Evolutionary conservation across 139 green algal species (phyloP), one percentile per base, ranked within the genome.

Genomic region (Desmodesmus armatus): DNA sequence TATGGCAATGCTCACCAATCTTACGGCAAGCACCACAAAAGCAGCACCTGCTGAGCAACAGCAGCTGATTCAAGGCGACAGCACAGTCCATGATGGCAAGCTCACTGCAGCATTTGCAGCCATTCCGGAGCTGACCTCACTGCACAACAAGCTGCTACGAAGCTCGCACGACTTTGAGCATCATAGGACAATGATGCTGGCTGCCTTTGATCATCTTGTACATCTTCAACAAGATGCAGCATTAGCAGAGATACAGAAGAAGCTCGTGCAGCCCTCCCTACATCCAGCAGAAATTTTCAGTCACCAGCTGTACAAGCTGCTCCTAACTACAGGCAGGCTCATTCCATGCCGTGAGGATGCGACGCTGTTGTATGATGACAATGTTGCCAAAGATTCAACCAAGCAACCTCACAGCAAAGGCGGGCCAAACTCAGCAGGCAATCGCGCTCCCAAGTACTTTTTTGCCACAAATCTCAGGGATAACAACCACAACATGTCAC

Each of bases 391-490:
- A n/a, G n/a, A n/a, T n/a, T n/a, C n/a, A n/a, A n/a, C n/a, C n/a
- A n/a, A n/a, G n/a, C n/a, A n/a, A 25, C 15, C 7, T 35, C 29
- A 35, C 66, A 13, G 2, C 27, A 19, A 31, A n/a, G 35, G 35
- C 33, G 33, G 6, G 66, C 66, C 27, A 43, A 35, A 21, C 29
- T 13, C 66, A 74, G 66, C 66, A 74, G 39, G 43, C 71, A 37
- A 35, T n/a, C 23, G 17, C 29, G 37, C 39, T 15, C 41, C 47
- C 3, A 1, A 17, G 60, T 60, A 73, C 65, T 60, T 93, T 19
- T 40, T 94, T 33, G 90, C 91, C 11, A 78, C 82, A 21, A 93
- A 93, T 51, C 70, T 93, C 58, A 80, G 84, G 62, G 88, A 93
- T 75, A 90, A 51, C 44, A 76, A 77, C 63, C 23, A 77, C 1